Evolutionary conservation across 2,329 filamentous ascomycete genomes (phyloP).

Genomic region (Trichophyton mentagrophytes): DNA sequence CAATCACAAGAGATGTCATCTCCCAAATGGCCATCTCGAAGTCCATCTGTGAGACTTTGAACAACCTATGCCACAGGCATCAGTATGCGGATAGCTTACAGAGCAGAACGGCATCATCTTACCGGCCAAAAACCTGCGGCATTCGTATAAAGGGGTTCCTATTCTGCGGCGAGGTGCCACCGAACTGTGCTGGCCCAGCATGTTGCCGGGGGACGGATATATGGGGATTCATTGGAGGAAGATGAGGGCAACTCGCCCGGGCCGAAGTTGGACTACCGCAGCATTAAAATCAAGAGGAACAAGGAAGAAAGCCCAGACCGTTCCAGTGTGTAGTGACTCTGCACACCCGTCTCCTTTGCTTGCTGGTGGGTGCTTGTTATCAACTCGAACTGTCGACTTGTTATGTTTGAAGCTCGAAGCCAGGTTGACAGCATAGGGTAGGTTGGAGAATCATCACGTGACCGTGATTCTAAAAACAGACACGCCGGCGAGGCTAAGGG

Average conservation of each 20-base stretch:
- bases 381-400: neutral
- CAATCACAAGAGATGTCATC: constrained; percentile 55
- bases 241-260: constrained; percentile 11
- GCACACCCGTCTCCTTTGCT: neutral
- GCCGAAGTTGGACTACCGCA: neutral
- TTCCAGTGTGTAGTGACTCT: no score
- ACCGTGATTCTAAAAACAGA: neutral
- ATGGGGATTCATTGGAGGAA: constrained; percentile 42
- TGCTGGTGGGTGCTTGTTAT: neutral
- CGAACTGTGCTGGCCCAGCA: constrained; percentile 41
- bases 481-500: neutral
- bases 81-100: neutral
- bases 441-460: neutral
- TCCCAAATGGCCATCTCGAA: constrained; percentile 64
- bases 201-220: constrained; percentile 48
- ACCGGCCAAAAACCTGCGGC: constrained; percentile 55
- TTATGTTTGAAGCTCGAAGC: neutral
- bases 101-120: constrained; percentile 4
- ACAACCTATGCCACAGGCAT: constrained; percentile 33
- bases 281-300: neutral
- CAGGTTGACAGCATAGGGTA: neutral
- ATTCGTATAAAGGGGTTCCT: constrained; percentile 44
- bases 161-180: constrained; percentile 37
- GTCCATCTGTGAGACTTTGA: constrained; percentile 64
- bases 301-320: neutral